phyloP scores from a whole-genome alignment of 768 basidiomycete genomes.

The Dioszegia hungarica region DNA sequence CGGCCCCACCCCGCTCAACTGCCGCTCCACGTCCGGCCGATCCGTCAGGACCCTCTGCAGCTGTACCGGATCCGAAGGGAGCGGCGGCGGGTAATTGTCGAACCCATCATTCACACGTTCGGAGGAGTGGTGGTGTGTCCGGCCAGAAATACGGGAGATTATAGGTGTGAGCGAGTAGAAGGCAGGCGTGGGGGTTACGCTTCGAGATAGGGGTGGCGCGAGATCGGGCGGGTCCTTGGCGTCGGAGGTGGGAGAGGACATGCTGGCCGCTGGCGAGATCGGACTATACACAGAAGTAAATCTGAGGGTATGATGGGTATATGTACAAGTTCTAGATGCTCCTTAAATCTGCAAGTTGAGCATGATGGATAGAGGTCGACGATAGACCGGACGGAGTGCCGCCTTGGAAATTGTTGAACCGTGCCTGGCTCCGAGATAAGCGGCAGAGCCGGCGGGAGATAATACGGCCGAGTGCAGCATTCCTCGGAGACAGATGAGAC shows the following conservation, averaged over 20 bases:
- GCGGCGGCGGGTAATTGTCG: constrained; percentile 31
- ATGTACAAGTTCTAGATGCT: too few species aligned
- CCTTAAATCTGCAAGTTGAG: too few species aligned
- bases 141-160: constrained; percentile 7
- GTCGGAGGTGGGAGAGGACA: neutral
- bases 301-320: too few species aligned
- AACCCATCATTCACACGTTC: constrained; percentile 24
- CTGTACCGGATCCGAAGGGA: constrained; percentile 13
- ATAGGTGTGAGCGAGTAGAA: constrained; percentile 3
- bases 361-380: too few species aligned
- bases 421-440: neutral
- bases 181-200: neutral
- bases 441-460: neutral
- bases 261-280: too few species aligned
- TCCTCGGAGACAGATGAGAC: too few species aligned
- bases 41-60: constrained; percentile 21
- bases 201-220: neutral
- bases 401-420: neutral
- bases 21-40: constrained; percentile 22
- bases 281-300: too few species aligned
- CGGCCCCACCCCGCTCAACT: constrained; percentile 33
- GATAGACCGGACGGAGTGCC: neutral
- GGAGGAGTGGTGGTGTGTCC: constrained; percentile 1
- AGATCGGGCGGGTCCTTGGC: too few species aligned
- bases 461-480: too few species aligned